Conservation (phyloP, 768 basidiomycete species). For the Wakefieldia striispora region DNA sequence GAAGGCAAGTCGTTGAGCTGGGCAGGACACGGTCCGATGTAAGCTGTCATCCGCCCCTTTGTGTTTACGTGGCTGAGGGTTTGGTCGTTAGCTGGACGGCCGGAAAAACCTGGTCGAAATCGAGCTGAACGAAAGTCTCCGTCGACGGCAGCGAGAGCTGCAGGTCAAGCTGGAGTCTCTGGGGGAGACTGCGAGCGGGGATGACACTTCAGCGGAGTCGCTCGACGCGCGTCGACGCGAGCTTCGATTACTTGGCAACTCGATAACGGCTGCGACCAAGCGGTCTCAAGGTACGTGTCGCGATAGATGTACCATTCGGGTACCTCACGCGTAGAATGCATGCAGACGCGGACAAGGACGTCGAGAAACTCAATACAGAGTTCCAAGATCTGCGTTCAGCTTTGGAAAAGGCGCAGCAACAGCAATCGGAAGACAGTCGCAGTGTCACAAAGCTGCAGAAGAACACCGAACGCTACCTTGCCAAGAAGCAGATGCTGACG, state of each 20-base stretch:
- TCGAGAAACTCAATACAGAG: conserved; percentile 57
- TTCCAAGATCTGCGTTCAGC: conserved; percentile 64
- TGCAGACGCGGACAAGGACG: conserved; percentile 68
- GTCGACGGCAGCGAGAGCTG: conserved; percentile 77
- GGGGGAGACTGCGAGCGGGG: conserved; percentile 58
- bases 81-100: conserved; percentile 46
- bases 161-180: conserved; percentile 70
- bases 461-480: conserved; percentile 90
- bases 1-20: conserved; percentile 67
- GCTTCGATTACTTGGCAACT: conserved; percentile 59
- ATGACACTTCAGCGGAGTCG: conserved; percentile 58
- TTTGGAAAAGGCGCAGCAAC: conserved; percentile 73
- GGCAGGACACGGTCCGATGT: conserved; percentile 72
- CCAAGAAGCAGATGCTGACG: conserved; percentile 84
- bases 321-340: neutral
- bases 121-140: conserved; percentile 87
- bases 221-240: conserved; percentile 70
- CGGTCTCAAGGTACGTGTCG: conserved; percentile 53
- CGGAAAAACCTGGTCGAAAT: conserved; percentile 84
- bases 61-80: neutral
- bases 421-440: conserved; percentile 85
- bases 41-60: conserved; percentile 19
- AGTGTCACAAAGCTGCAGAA: conserved; percentile 91
- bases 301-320: neutral
- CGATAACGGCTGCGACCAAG: conserved; percentile 63